Evolutionary conservation across 2,329 filamentous ascomycete genomes (phyloP).

Genomic region (Xylariaceae sp.): DNA sequence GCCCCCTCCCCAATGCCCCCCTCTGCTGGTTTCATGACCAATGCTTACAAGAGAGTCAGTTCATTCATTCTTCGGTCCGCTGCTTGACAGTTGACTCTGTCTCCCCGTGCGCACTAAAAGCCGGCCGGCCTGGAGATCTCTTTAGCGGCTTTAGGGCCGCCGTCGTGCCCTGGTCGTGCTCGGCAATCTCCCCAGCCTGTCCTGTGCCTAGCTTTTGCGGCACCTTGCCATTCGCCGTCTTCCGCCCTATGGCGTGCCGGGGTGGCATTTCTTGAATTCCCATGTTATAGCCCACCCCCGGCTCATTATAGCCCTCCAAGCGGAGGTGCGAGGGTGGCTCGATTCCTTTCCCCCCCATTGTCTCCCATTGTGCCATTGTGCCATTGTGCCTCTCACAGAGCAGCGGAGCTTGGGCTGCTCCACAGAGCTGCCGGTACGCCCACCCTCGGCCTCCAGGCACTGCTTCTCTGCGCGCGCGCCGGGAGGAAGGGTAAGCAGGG

Average conservation of each 20-base stretch:
- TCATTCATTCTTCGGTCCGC: too few species aligned
- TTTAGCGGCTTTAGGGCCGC: constrained; percentile 19
- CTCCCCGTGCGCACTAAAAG: too few species aligned
- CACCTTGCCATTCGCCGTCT: constrained; percentile 21
- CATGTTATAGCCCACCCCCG: constrained; percentile 27
- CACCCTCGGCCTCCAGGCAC: neutral
- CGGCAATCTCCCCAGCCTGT: constrained; percentile 26
- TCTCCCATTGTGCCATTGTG: constrained; percentile 9
- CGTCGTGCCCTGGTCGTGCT: constrained; percentile 19
- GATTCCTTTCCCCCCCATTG: constrained; percentile 23
- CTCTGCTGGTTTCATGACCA: too few species aligned
- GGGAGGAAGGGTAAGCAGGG: constrained; percentile 22
- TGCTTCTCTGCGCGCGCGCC: constrained; percentile 16
- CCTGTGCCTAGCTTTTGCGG: constrained; percentile 22
- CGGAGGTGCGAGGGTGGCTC: constrained; percentile 23
- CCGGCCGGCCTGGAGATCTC: constrained; percentile 4
- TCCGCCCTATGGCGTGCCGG: constrained; percentile 27
- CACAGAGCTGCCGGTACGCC: constrained; percentile 6
- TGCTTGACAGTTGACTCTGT: too few species aligned
- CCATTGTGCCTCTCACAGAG: too few species aligned
- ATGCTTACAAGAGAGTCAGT: too few species aligned
- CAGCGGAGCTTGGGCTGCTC: constrained; percentile 16
- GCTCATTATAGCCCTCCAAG: constrained; percentile 26
- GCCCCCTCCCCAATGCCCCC: too few species aligned
- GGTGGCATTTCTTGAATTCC: constrained; percentile 23